Percentiles rank a stretch among this genome's conserved stretches.
Evolutionary conservation across 495 filamentous ascomycete species (phyloP).

Genomic region (Emericellopsis terricola): DNA sequence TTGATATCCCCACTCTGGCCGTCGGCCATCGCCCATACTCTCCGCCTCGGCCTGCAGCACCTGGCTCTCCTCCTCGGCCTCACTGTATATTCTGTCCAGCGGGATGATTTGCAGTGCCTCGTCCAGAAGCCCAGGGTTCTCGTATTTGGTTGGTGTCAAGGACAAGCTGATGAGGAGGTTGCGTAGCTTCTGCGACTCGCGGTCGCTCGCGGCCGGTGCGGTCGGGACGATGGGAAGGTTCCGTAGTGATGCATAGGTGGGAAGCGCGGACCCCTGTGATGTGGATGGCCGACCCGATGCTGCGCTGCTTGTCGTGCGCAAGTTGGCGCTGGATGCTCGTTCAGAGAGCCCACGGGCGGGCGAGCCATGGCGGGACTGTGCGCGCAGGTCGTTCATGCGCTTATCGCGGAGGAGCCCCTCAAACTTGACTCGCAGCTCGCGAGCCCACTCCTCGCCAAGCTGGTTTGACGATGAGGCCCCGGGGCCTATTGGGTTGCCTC

Average conservation of each 20-base stretch:
- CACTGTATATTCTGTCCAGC: constrained; percentile 77
- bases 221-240: constrained; percentile 69
- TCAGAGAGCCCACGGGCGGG: constrained; percentile 25
- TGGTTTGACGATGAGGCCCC: constrained; percentile 10
- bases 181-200: constrained; percentile 60
- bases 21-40: constrained; percentile 56
- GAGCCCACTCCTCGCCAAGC: constrained; percentile 34
- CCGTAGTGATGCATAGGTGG: constrained; percentile 47
- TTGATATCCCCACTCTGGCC: constrained; percentile 93
- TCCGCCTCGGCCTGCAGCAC: constrained; percentile 72
- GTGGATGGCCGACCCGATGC: constrained; percentile 21
- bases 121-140: constrained; percentile 90
- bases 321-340: constrained; percentile 22
- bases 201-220: constrained; percentile 47
- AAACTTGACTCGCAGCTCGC: constrained; percentile 40
- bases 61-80: constrained; percentile 85
- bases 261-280: constrained; percentile 25
- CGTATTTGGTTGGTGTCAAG: constrained; percentile 74
- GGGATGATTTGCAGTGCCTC: constrained; percentile 78
- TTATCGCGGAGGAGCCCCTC: constrained; percentile 61
- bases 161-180: constrained; percentile 70
- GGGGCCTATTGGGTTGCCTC: constrained; percentile 7
- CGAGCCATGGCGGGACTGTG: constrained; percentile 32
- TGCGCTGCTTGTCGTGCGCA: constrained; percentile 18
- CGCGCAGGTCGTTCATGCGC: constrained; percentile 56